These are phyloP conservation scores for Talaromyces funiculosus DNA, from an alignment of 2,329 filamentous ascomycete species.

Conservation along the genomic window DNA sequence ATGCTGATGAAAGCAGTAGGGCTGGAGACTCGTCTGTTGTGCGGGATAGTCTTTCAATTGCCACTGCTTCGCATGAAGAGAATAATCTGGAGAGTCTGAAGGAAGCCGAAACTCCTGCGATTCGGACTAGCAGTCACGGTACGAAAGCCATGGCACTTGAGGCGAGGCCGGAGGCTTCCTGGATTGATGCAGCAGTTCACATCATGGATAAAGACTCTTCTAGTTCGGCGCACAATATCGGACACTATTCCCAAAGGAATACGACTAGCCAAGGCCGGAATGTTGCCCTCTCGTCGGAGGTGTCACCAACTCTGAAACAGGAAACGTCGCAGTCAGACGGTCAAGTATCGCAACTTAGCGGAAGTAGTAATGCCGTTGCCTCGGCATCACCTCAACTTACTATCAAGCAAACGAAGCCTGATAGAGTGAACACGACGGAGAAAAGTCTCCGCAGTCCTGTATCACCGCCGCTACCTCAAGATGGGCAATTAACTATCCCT, in stretches of 20 bases:
- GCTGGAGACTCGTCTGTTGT: background rate
- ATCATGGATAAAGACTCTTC: background rate
- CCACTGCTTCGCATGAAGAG: background rate
- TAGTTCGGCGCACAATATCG: background rate
- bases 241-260: background rate
- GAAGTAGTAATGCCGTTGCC: background rate
- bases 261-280: background rate
- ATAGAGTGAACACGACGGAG: background rate
- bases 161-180: background rate
- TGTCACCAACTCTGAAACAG: background rate
- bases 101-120: background rate
- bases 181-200: background rate
- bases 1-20: background rate
- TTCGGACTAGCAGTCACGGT: background rate
- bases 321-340: background rate
- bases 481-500: background rate
- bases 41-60: background rate
- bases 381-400: background rate
- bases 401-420: background rate
- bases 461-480: constrained; percentile 1
- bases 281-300: background rate
- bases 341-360: background rate
- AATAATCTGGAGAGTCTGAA: background rate
- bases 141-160: background rate
- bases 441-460: background rate